Evolutionary conservation across 768 basidiomycete species (phyloP).

Genomic region (Cantharellus anzutake): DNA sequence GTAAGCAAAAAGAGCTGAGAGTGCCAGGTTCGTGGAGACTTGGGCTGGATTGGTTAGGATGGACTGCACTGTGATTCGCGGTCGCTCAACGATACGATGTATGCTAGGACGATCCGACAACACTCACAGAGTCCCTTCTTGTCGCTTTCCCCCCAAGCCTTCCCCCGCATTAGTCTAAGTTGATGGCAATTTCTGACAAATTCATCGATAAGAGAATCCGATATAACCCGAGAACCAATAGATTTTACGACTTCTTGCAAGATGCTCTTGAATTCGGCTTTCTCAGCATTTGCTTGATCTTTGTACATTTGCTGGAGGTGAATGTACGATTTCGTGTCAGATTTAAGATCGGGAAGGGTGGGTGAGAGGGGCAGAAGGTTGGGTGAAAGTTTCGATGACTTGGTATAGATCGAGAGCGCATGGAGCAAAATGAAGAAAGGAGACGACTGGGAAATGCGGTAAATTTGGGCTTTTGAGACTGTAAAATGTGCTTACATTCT

Average conservation of each 20-base stretch:
- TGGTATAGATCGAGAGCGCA: constrained; percentile 47
- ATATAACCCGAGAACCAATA: neutral
- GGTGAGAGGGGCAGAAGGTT: constrained; percentile 66
- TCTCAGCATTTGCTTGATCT: constrained; percentile 51
- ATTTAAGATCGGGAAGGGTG: constrained; percentile 90
- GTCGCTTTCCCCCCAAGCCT: constrained; percentile 32
- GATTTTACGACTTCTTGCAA: constrained; percentile 21
- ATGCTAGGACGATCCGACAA: neutral
- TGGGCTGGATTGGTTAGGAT: constrained; percentile 31
- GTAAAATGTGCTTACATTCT: constrained; percentile 16
- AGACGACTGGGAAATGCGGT: constrained; percentile 21
- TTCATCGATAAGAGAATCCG: constrained; percentile 28
- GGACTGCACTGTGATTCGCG: constrained; percentile 16
- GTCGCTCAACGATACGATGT: neutral
- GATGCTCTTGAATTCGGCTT: constrained; percentile 20
- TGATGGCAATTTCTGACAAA: constrained; percentile 73
- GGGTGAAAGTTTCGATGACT: constrained; percentile 24
- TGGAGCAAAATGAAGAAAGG: constrained; percentile 66
- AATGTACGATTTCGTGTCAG: constrained; percentile 68
- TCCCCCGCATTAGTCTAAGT: constrained; percentile 44
- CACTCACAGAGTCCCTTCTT: constrained; percentile 30
- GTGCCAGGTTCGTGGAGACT: constrained; percentile 47
- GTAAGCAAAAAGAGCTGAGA: constrained; percentile 36
- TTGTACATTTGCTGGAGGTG: constrained; percentile 76
- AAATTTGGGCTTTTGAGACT: neutral